phyloP scores from a whole-genome alignment of 306 rosid species.

The Bauhinia variegata region DNA sequence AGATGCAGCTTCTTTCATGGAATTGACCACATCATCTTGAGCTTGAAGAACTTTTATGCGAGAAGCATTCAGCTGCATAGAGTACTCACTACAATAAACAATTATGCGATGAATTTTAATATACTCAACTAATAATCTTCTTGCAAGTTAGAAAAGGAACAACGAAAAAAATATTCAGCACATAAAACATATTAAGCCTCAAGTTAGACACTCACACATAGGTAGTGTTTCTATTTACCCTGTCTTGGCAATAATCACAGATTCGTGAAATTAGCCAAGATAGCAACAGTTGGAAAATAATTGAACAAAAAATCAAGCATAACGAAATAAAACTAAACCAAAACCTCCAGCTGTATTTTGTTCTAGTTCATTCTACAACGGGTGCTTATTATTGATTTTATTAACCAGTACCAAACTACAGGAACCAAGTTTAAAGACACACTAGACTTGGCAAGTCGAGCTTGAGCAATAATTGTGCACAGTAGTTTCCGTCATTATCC shows the following conservation, averaged over 20 bases:
- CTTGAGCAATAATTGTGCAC: constrained; percentile 4
- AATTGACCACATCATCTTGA: constrained; percentile 79
- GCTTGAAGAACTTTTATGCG: constrained; percentile 97
- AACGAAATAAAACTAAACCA: neutral
- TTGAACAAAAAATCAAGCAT: neutral
- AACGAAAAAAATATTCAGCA: constrained; percentile 8
- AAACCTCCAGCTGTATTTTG: neutral
- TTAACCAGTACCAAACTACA: neutral
- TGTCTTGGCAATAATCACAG: constrained; percentile 4
- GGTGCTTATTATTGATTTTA: constrained; percentile 4
- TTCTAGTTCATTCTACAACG: neutral
- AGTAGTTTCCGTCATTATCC: constrained; percentile 1
- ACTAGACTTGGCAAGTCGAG: constrained; percentile 14
- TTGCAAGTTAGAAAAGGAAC: neutral
- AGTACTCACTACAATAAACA: constrained; percentile 77
- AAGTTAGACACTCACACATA: neutral
- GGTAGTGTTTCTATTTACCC: constrained; percentile 2
- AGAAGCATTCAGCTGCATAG: constrained; percentile 92
- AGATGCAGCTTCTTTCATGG: constrained; percentile 84
- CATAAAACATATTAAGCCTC: constrained; percentile 10
- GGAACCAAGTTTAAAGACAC: constrained; percentile 1
- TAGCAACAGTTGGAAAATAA: constrained; percentile 18
- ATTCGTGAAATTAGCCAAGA: constrained; percentile 26
- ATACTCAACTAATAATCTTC: constrained; percentile 7
- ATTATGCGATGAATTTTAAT: constrained; percentile 1